Evolutionary conservation across 2,329 filamentous ascomycete genomes (phyloP), one percentile per base, ranked within the genome.

Genomic region (Pyrenophora tritici-repentis): DNA sequence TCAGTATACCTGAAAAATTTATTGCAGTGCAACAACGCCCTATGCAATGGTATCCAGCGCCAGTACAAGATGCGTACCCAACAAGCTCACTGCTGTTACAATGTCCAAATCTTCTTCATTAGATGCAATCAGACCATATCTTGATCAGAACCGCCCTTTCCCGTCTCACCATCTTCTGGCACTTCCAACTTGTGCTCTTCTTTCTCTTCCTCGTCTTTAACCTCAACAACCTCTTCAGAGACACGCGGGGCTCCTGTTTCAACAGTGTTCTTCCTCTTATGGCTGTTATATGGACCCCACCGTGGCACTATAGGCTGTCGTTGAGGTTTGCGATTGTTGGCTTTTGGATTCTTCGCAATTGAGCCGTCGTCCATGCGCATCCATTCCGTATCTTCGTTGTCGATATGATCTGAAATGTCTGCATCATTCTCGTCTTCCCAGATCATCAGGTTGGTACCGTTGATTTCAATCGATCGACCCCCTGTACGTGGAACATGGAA

Each of bases 401-500:
- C 72, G 9, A 73, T 57, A 37, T 73, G 67, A 44, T 74, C 72
- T 0, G 71, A 73, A 13, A 75, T 72, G 40, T 73, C 70, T 2
- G 65, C 67, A 32, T 71, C 65, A 35, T 68, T 72, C 48, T 74
- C 73, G 31, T 74, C 71, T 44, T 74, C 70, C 72, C 72, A 75
- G 4, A 75, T 65, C 68, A 72, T 72, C 35, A 74, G 59, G 35
- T 74, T 73, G 3, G 72, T 71, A 3, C 67, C 71, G 39, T 72
- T 72, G 46, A 74, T 66, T 31, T 73, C 70, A 10, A 71, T 65
- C 1, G 70, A 71, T 17, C 60, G 60, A 33, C 72, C 68, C 5
- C 72, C 72, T 8, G 66, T 74, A 3, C 72, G 62, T n/a, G 72
- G 72, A n/a, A 75, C 70, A 36, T 70, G 66, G 42, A 75, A 73